Percentiles rank a stretch among this genome's conserved stretches.
Conservation (phyloP, 225 moss, liverwort and hornwort genomes). For the Polytrichum commune region DNA sequence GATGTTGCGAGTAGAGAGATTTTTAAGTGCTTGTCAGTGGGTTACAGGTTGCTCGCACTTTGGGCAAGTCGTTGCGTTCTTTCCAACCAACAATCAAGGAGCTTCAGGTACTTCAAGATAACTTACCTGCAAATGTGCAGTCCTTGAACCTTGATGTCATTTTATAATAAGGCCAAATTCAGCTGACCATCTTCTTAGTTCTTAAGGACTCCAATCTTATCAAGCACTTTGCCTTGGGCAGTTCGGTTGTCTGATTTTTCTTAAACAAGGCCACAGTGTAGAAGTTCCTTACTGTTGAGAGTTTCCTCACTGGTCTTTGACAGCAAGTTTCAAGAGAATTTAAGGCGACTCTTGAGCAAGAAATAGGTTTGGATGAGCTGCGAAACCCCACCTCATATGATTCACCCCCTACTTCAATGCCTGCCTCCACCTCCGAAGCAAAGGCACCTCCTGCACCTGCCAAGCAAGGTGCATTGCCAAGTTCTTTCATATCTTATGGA, state of each 20-base stretch:
- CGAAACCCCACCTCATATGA: constrained; percentile 56
- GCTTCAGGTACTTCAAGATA: constrained; percentile 59
- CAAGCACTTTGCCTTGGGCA: too few relatives aligned
- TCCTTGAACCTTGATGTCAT: too few relatives aligned
- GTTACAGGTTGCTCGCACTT: constrained; percentile 80
- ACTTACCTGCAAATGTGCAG: too few relatives aligned
- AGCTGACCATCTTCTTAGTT: too few relatives aligned
- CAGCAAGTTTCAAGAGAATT: constrained; percentile 99
- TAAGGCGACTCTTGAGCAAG: constrained; percentile 91
- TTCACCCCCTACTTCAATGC: constrained; percentile 40
- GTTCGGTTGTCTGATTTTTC: too few relatives aligned
- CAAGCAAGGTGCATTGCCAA: constrained; percentile 36
- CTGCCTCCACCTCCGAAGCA: constrained; percentile 29
- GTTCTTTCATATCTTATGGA: background rate
- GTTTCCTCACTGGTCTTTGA: constrained; percentile 3
- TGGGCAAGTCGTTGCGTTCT: constrained; percentile 87
- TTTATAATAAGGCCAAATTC: too few relatives aligned
- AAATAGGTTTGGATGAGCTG: constrained; percentile 96
- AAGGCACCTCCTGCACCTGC: constrained; percentile 36
- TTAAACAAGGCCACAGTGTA: too few relatives aligned
- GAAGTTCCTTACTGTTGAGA: background rate
- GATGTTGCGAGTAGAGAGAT: too few relatives aligned
- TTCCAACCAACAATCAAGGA: constrained; percentile 95
- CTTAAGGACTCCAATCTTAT: too few relatives aligned
- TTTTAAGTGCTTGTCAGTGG: background rate